Evolutionary conservation across 73 alveolate genomes (phyloP).

Genomic region (Blepharisma japonicum): DNA sequence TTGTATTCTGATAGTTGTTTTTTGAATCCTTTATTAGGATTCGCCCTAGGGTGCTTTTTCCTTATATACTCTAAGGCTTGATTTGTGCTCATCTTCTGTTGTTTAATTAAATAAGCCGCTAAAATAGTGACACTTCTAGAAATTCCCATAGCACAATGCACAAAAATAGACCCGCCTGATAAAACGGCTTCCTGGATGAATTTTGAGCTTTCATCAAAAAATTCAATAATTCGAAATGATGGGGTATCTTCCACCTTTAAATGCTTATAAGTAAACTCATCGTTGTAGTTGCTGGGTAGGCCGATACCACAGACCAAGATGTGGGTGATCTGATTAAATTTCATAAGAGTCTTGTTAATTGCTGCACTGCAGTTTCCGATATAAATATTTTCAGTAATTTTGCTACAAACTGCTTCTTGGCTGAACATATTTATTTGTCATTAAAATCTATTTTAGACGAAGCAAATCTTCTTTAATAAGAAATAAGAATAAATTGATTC

Average conservation of each 20-base stretch:
- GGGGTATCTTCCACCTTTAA: background rate
- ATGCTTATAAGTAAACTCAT: conserved; percentile 7
- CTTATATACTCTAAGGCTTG: background rate
- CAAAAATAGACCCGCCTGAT: background rate
- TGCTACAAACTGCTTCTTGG: background rate
- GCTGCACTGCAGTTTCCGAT: background rate
- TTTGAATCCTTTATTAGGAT: conserved; percentile 2
- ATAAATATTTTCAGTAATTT: background rate
- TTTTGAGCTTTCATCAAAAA: background rate
- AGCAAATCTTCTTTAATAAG: too few relatives aligned
- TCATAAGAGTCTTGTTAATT: background rate
- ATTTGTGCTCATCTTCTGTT: background rate
- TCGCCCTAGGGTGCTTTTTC: conserved; percentile 8
- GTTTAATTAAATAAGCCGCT: background rate
- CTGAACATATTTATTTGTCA: too few relatives aligned
- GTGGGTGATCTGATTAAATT: conserved; percentile 6
- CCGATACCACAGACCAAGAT: background rate
- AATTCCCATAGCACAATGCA: conserved; percentile 3
- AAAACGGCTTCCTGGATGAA: background rate
- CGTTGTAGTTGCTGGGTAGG: background rate
- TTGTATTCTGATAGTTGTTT: background rate
- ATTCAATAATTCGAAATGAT: background rate
- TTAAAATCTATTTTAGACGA: too few relatives aligned
- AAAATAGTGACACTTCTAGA: conserved; percentile 10
- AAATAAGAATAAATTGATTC: too few relatives aligned